These are phyloP conservation scores for Parsonsia alboflavescens DNA, from an alignment of 257 asterid species.

Conservation along the genomic window DNA sequence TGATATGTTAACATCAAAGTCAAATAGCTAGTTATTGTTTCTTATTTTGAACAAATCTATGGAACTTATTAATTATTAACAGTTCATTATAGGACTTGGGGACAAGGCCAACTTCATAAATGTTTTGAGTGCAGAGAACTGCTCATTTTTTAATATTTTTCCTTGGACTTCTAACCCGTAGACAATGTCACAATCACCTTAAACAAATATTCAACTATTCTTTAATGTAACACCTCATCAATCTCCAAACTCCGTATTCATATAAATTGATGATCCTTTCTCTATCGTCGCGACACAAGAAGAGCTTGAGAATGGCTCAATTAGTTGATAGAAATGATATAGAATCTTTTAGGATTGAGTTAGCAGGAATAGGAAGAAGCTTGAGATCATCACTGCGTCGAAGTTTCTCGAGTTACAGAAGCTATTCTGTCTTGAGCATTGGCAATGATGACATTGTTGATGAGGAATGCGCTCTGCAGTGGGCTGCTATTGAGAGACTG, in stretches of 20 bases:
- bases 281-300: too few relatives aligned
- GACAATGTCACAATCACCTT: not conserved
- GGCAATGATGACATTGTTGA: slow-evolving; percentile 9
- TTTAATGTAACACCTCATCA: not conserved
- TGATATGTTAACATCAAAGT: not conserved
- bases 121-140: not conserved
- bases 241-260: not conserved
- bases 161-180: not conserved
- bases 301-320: slow-evolving; percentile 2
- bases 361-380: slow-evolving; percentile 8
- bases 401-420: not conserved
- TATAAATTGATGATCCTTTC: not conserved
- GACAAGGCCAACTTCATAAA: not conserved
- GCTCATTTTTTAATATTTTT: not conserved
- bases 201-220: not conserved
- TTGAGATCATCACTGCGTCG: slow-evolving; percentile 7
- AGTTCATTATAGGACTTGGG: not conserved
- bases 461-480: slow-evolving; percentile 30
- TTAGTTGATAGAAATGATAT: slow-evolving; percentile 10
- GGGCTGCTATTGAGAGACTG: slow-evolving; percentile 48
- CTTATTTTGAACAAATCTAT: too few relatives aligned
- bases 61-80: too few relatives aligned
- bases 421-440: not conserved
- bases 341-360: slow-evolving; percentile 6
- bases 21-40: not conserved